phyloP scores from a whole-genome alignment of 1,139 yeast genomes.

The Blastobotrys persicus region DNA sequence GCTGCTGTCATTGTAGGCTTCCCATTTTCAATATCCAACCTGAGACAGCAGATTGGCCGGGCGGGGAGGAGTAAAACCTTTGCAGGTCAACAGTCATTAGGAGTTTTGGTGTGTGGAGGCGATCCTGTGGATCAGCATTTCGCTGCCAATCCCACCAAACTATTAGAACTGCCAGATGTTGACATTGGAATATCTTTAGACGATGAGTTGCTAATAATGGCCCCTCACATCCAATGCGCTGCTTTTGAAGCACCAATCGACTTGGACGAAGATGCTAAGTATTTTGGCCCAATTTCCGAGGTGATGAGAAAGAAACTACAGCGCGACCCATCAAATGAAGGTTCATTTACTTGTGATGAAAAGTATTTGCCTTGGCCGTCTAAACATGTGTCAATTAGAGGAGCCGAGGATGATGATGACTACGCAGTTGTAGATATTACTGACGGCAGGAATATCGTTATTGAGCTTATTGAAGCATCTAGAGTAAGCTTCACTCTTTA shows the following conservation, averaged over 20 bases:
- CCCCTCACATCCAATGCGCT: constrained; percentile 90
- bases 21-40: constrained; percentile 78
- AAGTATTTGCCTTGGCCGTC: constrained; percentile 80
- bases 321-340: constrained; percentile 29
- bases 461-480: constrained; percentile 88
- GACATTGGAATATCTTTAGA: constrained; percentile 52
- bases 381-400: constrained; percentile 69
- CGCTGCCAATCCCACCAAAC: constrained; percentile 62
- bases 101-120: constrained; percentile 77
- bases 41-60: constrained; percentile 91
- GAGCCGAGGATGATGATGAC: constrained; percentile 65
- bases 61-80: constrained; percentile 31
- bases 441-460: constrained; percentile 64
- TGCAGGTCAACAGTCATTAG: constrained; percentile 59
- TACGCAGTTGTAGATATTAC: constrained; percentile 90
- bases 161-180: constrained; percentile 46
- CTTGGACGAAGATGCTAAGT: constrained; percentile 50
- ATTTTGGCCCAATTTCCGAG: constrained; percentile 43
- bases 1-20: constrained; percentile 91
- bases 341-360: constrained; percentile 57
- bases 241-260: constrained; percentile 77
- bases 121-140: constrained; percentile 87
- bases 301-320: constrained; percentile 9
- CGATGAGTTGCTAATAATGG: constrained; percentile 57
- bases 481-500: constrained; percentile 87